These are phyloP conservation scores for Pythium oligandrum DNA, from an alignment of 352 stramenopile genomes.

Conservation along the genomic window DNA sequence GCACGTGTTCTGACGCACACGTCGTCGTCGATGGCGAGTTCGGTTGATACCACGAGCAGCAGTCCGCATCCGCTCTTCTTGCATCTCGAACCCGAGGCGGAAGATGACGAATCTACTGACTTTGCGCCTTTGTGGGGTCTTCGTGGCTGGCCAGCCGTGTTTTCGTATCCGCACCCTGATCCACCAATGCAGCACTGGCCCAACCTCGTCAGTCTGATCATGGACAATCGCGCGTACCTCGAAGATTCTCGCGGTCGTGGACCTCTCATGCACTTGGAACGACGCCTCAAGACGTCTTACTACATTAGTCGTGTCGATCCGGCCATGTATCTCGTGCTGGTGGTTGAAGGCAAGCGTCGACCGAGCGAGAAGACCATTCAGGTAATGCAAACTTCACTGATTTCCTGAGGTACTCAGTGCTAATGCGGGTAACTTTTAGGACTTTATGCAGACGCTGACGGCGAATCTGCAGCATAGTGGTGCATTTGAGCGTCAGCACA, in stretches of 20 bases:
- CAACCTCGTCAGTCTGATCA: constrained; percentile 85
- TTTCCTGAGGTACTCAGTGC: neutral
- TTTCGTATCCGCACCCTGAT: constrained; percentile 68
- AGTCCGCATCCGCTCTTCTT: constrained; percentile 15
- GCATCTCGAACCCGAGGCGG: constrained; percentile 20
- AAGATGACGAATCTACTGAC: constrained; percentile 64
- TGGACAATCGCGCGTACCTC: constrained; percentile 66
- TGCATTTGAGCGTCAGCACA: constrained; percentile 36
- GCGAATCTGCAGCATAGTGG: constrained; percentile 70
- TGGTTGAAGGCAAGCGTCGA: constrained; percentile 65
- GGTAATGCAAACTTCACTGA: constrained; percentile 18
- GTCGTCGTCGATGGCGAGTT: too few species aligned
- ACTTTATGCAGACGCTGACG: constrained; percentile 80
- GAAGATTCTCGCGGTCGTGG: constrained; percentile 12
- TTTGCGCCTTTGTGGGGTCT: constrained; percentile 79
- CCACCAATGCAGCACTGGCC: constrained; percentile 73
- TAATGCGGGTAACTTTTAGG: constrained; percentile 23
- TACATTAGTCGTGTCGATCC: constrained; percentile 72
- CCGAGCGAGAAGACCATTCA: constrained; percentile 65
- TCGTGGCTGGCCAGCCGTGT: constrained; percentile 75
- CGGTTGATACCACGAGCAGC: too few species aligned
- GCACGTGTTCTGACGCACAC: too few species aligned
- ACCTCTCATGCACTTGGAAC: constrained; percentile 57
- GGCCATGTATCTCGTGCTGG: constrained; percentile 65
- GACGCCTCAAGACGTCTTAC: constrained; percentile 62